Evolutionary conservation across 768 basidiomycete genomes (phyloP).

Genomic region (Pseudohyphozyma bogoriensis): DNA sequence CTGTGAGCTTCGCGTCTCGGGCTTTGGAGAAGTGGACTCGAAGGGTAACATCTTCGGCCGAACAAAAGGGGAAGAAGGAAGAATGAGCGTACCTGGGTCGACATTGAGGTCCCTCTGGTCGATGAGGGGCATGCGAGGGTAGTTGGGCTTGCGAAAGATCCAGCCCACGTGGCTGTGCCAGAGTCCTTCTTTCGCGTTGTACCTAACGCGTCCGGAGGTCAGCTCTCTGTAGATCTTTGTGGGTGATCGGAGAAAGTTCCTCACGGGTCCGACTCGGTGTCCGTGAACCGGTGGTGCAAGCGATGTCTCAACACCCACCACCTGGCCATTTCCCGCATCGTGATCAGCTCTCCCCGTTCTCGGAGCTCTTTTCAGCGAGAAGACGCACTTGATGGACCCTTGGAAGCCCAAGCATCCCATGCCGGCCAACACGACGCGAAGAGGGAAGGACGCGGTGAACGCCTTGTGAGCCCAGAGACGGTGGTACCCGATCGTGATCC

Average conservation of each 20-base stretch:
- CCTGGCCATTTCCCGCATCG: conserved; percentile 42
- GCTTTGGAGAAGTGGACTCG: background rate
- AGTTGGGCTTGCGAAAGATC: conserved; percentile 69
- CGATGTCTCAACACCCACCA: conserved; percentile 55
- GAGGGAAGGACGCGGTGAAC: conserved; percentile 50
- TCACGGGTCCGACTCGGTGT: conserved; percentile 42
- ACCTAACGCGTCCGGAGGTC: conserved; percentile 40
- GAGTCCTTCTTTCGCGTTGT: conserved; percentile 62
- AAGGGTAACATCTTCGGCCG: background rate
- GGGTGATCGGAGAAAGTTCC: background rate
- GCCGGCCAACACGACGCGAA: conserved; percentile 52
- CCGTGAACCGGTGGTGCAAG: conserved; percentile 65
- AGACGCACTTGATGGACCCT: conserved; percentile 61
- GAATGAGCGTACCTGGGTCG: conserved; percentile 53
- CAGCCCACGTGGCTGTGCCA: conserved; percentile 74
- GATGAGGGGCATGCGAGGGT: conserved; percentile 46
- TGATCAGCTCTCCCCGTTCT: background rate
- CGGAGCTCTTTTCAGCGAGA: background rate
- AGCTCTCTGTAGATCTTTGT: no score
- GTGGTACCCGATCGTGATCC: conserved; percentile 68
- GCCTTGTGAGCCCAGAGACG: conserved; percentile 64
- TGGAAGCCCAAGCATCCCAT: conserved; percentile 67
- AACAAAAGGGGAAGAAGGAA: background rate
- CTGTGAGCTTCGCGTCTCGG: no score
- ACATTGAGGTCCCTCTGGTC: conserved; percentile 51